Evolutionary conservation across 2,329 filamentous ascomycete species (phyloP), one percentile per base, ranked within the genome.

Genomic region (Stachybotrys elegans): DNA sequence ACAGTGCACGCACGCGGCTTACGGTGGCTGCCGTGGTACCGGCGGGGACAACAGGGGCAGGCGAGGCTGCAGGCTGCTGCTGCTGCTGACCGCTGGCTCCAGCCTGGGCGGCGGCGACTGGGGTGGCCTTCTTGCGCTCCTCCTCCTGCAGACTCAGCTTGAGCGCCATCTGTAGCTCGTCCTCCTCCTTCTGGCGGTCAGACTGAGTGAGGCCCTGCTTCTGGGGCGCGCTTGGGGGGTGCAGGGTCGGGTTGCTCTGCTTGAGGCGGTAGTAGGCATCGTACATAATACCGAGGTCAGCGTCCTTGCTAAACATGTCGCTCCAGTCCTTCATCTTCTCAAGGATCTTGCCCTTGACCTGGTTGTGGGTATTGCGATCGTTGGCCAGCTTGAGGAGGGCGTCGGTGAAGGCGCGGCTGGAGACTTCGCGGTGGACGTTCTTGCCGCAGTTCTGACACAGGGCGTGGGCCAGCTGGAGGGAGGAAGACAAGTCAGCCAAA

Each of bases 271-370:
- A 84, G 66, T 92, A 97, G 47, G 92, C 91, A 60, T 95, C 88
- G 63, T 91, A 86, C 93, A 98, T 98, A 62, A 98, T 95, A 16
- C 93, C 93, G 48, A 98, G 78, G 61, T 96, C 92, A 11, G 90
- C 80, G 61, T 96, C 89, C 48, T 79, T 83, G 57, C 81, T 79
- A 63, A 97, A 97, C 88, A 96, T 95, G 58, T 93, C 88, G 45
- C 86, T 83, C 93, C 93, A 98, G 52, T 92, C 88, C 63, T 87
- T 84, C 89, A 97, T 97, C 54, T 91, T 83, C 73, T 97, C 92
- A 47, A 97, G 69, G 52, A 98, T 95, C 78, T 96, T 97, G 51
- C 88, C 82, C 70, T 97, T 97, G 62, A 98, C 93, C 66, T 95
- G 89, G 61, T 86, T 85, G 66, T 97, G 93, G 42, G 92, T 96